A percentile compares a stretch with the other conserved stretches of the same genome.
These are phyloP conservation scores for Byssoonygena ceratinophila DNA, from an alignment of 2,329 filamentous ascomycete species.

Conservation along the genomic window DNA sequence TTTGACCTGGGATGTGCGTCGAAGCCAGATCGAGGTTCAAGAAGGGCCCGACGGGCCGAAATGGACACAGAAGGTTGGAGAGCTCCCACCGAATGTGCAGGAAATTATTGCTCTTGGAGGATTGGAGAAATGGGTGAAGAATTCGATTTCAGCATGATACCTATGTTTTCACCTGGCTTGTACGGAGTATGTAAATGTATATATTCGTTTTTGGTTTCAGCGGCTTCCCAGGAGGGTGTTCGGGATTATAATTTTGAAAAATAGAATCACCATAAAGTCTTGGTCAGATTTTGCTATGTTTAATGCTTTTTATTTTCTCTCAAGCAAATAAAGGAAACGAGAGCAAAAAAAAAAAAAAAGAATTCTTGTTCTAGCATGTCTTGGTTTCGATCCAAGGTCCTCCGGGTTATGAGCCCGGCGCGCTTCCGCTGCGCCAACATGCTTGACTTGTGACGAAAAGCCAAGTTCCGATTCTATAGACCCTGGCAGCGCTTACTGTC, in stretches of 20 bases:
- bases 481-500: too few species aligned
- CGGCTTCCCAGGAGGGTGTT: background rate
- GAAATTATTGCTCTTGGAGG: conserved; percentile 71
- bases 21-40: conserved; percentile 58
- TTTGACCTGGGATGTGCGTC: conserved; percentile 66
- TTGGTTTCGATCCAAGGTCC: conserved; percentile 23
- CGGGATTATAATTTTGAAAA: too few species aligned
- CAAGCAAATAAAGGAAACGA: too few species aligned
- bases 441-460: conserved; percentile 14
- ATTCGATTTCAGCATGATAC: conserved; percentile 42
- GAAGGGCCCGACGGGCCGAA: conserved; percentile 56
- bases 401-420: conserved; percentile 34
- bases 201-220: background rate
- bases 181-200: background rate
- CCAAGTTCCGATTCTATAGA: background rate
- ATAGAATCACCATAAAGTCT: too few species aligned
- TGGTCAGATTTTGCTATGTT: too few species aligned
- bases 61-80: conserved; percentile 74
- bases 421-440: conserved; percentile 29
- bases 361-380: conserved; percentile 15
- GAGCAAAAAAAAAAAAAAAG: too few species aligned
- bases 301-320: too few species aligned
- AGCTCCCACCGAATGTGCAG: conserved; percentile 76
- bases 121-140: conserved; percentile 72
- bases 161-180: background rate